Evolutionary conservation across 768 basidiomycete species (phyloP), one percentile per base, ranked within the genome.

Genomic region (Psilocybe azurescens): DNA sequence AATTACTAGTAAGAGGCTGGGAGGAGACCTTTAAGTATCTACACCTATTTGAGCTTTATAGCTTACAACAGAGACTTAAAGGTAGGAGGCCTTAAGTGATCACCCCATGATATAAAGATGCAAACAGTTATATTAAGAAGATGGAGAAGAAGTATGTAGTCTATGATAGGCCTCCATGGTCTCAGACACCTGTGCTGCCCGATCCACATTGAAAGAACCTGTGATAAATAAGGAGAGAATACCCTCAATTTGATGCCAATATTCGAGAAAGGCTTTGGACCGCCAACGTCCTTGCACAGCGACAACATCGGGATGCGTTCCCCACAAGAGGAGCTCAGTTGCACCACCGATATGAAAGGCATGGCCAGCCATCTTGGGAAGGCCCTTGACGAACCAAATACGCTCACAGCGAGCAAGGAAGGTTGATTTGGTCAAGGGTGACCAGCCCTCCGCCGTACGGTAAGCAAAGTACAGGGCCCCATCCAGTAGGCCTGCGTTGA

Each of bases 201-300:
- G 24, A 24, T 24, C 24, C 2, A 2, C 24, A 24, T 24, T 24
- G 24, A 36, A 36, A 36, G 33, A 36, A 36, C 33, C 11, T 7
- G 33, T 36, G 11, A 36, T 36, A 36, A 36, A 36, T 0, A 36
- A 36, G 20, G 48, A 18, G 6, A 72, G 36, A 33, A 75, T 68
- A 3, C 56, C 58, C 18, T 72, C 68, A 10, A 73, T 67, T 1
- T 53, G 44, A 2, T 69, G 13, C 75, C 74, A 77, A 47, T 74
- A 77, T 0, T 61, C 20, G 0, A 77, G 56, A 32, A 78, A 77
- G 7, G 74, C 67, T 5, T 64, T 50, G 0, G 74, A 76, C 0
- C 64, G 70, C 79, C 78, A 81, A 0, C 73, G 60, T 0, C 78
- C 78, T 49, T 71, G 72, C 0, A 69, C 65, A 2, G 75, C 74